Base-by-base conservation (phyloP, 768 basidiomycete species). In the Suillus subalutaceus region DNA sequence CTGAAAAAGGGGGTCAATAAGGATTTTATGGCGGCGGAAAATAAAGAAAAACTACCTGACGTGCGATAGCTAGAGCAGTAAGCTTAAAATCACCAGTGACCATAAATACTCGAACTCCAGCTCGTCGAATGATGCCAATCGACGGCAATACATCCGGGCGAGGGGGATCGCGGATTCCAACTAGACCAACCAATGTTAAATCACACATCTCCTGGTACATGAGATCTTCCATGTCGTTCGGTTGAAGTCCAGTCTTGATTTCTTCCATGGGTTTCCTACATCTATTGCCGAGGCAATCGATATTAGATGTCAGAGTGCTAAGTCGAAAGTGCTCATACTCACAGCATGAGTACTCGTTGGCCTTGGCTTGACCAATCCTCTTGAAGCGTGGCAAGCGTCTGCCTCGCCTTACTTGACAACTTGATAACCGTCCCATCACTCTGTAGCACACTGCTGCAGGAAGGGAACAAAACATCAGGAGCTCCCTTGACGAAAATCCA, bases 121-220 rank as follows among this genome's bases (percentile, higher is more conserved):
- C 85, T 62, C 78, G 69, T 41, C 80, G 72, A 72, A 80, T 82
- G 57, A 79, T 76, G 15, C 75, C 67, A 5, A 86, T 81, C n/a
- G 85, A 81, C 2, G 73, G 77, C 13, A 77, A 73, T 26, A 79
- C 79, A 61, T 84, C 80, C 16, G 78, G 79, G n/a, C 84, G 79
- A 40, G 84, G 84, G 13, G 84, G 84, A 64, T 86, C 85, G 67
- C 77, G 77, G 65, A 86, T 80, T 38, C 83, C 84, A n/a, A 80
- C 76, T 1, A 86, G 77, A 30, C 83, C 85, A 13, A 83, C 73
- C 65, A 85, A 78, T 10, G 73, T 79, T 66, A 84, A 72, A 38
- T 73, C 77, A 26, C 72, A 59, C 63, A 66, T 76, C 74, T 48
- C 80, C 74, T 41, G 71, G 66, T 65, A 77, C 65, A 74, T 77